Percentiles rank a stretch among this genome's conserved stretches.
phyloP scores from a whole-genome alignment of 495 filamentous ascomycete species.

The Aspergillus hancockii region DNA sequence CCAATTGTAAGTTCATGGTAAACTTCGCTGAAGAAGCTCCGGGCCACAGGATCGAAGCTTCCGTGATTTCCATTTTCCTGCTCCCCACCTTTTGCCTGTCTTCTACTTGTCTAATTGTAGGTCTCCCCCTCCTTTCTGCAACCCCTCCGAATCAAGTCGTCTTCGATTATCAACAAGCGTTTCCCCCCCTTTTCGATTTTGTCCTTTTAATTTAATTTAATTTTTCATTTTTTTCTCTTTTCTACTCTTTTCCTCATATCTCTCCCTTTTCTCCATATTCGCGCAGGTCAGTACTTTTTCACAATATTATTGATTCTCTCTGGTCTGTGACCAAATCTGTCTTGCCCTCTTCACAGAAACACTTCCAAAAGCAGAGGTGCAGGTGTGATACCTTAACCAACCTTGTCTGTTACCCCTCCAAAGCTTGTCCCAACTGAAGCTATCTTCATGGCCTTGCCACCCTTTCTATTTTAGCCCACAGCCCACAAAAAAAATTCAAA shows the following conservation, averaged over 20 bases:
- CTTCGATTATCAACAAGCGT: slow-evolving; percentile 14
- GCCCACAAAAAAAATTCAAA: neutral
- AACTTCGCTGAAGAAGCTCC: slow-evolving; percentile 15
- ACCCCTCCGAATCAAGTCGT: slow-evolving; percentile 16
- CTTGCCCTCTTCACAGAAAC: slow-evolving; percentile 8
- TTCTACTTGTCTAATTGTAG: neutral
- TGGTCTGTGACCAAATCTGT: neutral
- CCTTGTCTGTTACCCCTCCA: slow-evolving; percentile 18
- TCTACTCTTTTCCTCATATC: neutral
- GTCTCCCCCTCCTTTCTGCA: slow-evolving; percentile 12
- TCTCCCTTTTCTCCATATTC: neutral
- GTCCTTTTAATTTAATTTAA: slow-evolving; percentile 5
- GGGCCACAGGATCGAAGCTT: slow-evolving; percentile 16
- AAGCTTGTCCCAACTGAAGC: slow-evolving; percentile 13
- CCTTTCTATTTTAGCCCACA: slow-evolving; percentile 8
- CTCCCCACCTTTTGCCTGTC: slow-evolving; percentile 19
- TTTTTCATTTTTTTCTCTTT: neutral
- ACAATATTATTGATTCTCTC: neutral
- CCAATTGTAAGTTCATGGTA: neutral
- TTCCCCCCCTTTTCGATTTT: slow-evolving; percentile 13
- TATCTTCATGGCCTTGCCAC: slow-evolving; percentile 6
- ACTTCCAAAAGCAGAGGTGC: slow-evolving; percentile 2
- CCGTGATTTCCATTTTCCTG: slow-evolving; percentile 9
- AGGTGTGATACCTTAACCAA: slow-evolving; percentile 5
- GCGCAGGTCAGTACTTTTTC: neutral